Evolutionary conservation across 352 stramenopile genomes (phyloP), one percentile per base, ranked within the genome.

Genomic region (Pythium rhizo-oryzae): DNA sequence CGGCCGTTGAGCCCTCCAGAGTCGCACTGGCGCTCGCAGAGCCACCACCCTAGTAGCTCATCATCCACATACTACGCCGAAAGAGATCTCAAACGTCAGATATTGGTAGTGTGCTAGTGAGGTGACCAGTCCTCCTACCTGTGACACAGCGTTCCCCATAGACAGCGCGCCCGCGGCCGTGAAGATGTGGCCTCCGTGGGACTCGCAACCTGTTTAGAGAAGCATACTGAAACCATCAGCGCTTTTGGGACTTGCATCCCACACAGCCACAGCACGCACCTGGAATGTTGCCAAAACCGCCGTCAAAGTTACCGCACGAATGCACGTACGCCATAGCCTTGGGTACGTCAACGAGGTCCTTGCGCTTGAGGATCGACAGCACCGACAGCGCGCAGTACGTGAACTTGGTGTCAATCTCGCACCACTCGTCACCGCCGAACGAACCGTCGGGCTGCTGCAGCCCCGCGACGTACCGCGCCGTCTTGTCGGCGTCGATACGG

Each of bases 321-420:
- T 95, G 82, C 58, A 99, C 92, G 76, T 99, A 99, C 8, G 86
- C 73, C 52, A 94, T 93, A 8, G 97, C 97, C 50, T 87, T 88
- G 30, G 91, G 72, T 43, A 98, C 70, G 70, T 99, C 87, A 25
- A 99, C 77, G 8, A 85, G 72, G 18, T 94, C 79, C 19, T 99
- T 76, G 43, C 75, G 73, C 11, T 91, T 89, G 52, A 99, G 80
- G 41, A 99, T 86, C 43, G 97, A 93, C 30, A 99, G 86, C 44
- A 81, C 84, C n/a, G 87, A 97, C n/a, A 99, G 78, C 23, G 97
- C 97, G 71, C 97, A 99, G 79, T 99, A 99, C 25, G 92, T 98
- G 78, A 99, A 99, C 69, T 99, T 95, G 55, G 98, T 99, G 80
- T 99, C 98, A 57, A 99, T 93, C 74, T 99, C 98, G 35, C 90